Evolutionary conservation across 73 alveolate genomes (phyloP), one percentile per base, ranked within the genome.

Genomic region (Paramecium pentaurelia): DNA sequence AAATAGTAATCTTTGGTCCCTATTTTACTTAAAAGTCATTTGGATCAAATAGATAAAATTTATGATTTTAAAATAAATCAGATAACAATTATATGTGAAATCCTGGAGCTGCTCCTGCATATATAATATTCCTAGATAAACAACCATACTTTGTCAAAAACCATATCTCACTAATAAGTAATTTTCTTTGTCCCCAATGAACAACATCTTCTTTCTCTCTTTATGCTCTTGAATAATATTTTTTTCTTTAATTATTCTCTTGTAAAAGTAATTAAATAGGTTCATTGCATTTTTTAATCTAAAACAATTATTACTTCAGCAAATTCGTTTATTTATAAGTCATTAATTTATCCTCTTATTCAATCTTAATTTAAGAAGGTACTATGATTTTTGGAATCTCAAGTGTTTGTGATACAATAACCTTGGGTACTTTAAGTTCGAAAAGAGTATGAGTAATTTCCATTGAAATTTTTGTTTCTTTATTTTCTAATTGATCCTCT

Each of bases 51-150:
- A 80, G 14, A 25, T 80, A 80, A 14, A 80, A 80, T 27, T 47
- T 42, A 12, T 80, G 91, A 42, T 32, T 49, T 40, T 25, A 25
- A 49, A 80, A 80, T 64, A 80, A 10, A 4, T 80, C 71, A 8
- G 91, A 40, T 25, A 80, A 25, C 1, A 80, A 64, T 28, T 42
- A 8, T 2, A 80, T 80, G 32, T 80, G 91, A 22, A 14, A 45
- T 27, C 91, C 91, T 11, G 91, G 91, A 11, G 91, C 91, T 10
- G 91, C 91, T 20, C 91, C 91, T 49, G 58, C 91, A 80, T 80
- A 80, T 6, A 80, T 42, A 28, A 80, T 47, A 80, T 80, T 80
- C 73, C 58, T 80, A 18, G 91, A 80, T 27, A 80, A 28, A 25
- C 58, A 42, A 22, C 91, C 91, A 80, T 80, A 80, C 58, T 80